phyloP scores from a whole-genome alignment of 371 early-diverging fungal genomes.

The Circinella umbellata region DNA sequence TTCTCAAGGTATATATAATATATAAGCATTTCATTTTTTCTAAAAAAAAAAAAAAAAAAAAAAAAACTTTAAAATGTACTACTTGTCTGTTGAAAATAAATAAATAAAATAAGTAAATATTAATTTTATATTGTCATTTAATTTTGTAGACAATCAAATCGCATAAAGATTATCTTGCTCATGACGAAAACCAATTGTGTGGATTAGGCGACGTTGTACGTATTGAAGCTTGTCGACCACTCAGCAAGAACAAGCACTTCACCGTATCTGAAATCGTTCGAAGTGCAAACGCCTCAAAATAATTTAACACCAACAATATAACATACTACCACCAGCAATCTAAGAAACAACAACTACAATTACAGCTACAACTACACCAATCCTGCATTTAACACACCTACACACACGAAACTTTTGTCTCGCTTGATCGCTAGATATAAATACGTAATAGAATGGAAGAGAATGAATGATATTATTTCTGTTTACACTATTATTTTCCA shows the following conservation, averaged over 20 bases:
- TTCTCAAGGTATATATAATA: slow-evolving; percentile 76
- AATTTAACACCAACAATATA: background rate
- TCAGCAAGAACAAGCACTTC: slow-evolving; percentile 90
- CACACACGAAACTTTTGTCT: background rate
- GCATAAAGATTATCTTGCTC: slow-evolving; percentile 89
- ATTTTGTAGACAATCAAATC: slow-evolving; percentile 55
- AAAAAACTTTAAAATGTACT: too few species aligned
- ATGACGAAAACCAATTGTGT: slow-evolving; percentile 86
- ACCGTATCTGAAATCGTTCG: slow-evolving; percentile 85
- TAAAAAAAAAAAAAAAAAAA: too few species aligned
- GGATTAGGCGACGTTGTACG: slow-evolving; percentile 91
- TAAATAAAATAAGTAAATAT: too few species aligned
- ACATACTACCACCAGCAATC: background rate
- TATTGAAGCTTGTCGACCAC: slow-evolving; percentile 89
- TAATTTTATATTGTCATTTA: background rate
- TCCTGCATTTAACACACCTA: background rate
- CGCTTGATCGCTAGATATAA: too few species aligned
- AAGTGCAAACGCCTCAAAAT: slow-evolving; percentile 29
- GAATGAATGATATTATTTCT: too few species aligned
- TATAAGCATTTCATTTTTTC: background rate
- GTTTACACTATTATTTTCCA: too few species aligned
- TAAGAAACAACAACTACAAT: background rate
- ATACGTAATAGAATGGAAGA: too few species aligned
- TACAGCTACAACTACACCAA: background rate
- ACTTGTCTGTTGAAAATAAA: too few species aligned